Evolutionary conservation across 2,329 filamentous ascomycete species (phyloP), one percentile per base, ranked within the genome.

Genomic region (Dactylellina haptotyla): DNA sequence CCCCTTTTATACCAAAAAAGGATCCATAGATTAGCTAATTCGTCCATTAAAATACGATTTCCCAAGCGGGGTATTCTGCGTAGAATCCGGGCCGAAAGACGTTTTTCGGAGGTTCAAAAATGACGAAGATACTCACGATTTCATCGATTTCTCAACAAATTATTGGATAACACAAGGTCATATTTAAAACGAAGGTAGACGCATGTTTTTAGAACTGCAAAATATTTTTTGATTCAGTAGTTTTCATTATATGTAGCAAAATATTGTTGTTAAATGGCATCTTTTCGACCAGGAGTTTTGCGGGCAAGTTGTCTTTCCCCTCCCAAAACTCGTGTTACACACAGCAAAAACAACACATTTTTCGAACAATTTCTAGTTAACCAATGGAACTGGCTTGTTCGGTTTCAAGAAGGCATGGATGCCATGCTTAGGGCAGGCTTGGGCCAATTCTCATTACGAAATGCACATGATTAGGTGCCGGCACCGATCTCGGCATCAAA

Each of bases 281-380:
- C 64, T 54, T 46, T 18, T 59, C 45, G 43, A 58, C 41, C 18
- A 50, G 20, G 26, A 37, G 18, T 23, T 45, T 56, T 56, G 46
- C 18, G 45, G 26, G 32, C 23, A 50, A 53, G 51, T 30, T 61
- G 53, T 25, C 45, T 53, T 61, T 39, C 54, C 54, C 64, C 56
- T 39, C 54, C 32, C 26, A 28, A 45, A 59, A 46, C 18, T 63
- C 30, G 32, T 6, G 66, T 72, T 72, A 64, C 66, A 72, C 66
- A 72, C 50, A 14, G 58, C 66, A 53, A 72, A 64, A 63, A 72
- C 58, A 64, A 72, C 66, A 64, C 66, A 72, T 53, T 53, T 46
- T 39, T 1, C 10, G 6, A 64, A 30, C 32, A 18, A 12, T 4
- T 48, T 28, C 14, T 32, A 8, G 46, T 10, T 26, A 32, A 18